These are phyloP conservation scores for Yarrowia alimentaria DNA, from an alignment of 805 yeast species.

Conservation along the genomic window DNA sequence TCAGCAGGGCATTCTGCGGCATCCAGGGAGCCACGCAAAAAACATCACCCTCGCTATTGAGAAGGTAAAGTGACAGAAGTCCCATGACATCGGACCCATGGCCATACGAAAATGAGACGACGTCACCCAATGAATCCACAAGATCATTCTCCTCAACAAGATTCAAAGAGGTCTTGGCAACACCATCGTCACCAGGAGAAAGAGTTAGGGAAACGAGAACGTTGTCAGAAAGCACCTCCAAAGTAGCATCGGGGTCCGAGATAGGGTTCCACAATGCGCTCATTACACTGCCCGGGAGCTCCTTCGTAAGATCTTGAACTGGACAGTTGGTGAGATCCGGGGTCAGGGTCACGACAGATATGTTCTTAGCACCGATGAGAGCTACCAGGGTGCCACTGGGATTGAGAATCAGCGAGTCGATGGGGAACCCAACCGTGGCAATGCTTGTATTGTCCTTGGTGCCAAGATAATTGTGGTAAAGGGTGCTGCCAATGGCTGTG, in stretches of 20 bases:
- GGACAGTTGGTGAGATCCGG: constrained; percentile 26
- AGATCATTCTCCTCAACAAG: constrained; percentile 1
- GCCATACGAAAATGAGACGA: constrained; percentile 50
- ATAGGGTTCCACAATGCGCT: constrained; percentile 49
- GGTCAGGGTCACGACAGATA: constrained; percentile 35
- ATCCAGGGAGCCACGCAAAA: constrained; percentile 63
- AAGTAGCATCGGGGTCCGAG: constrained; percentile 45
- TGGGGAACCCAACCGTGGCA: constrained; percentile 36
- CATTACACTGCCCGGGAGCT: constrained; percentile 37
- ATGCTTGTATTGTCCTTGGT: neutral
- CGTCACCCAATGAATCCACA: constrained; percentile 31
- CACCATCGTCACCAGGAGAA: constrained; percentile 18
- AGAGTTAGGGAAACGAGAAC: constrained; percentile 43
- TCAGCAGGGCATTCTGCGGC: constrained; percentile 48
- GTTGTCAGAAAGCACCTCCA: constrained; percentile 46
- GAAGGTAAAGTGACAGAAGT: constrained; percentile 52
- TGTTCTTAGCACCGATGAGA: constrained; percentile 39
- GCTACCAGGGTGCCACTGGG: constrained; percentile 47
- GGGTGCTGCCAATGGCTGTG: constrained; percentile 1
- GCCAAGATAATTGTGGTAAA: neutral
- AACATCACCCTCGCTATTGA: constrained; percentile 57
- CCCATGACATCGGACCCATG: constrained; percentile 43
- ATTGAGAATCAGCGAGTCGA: constrained; percentile 44
- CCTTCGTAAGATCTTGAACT: constrained; percentile 37
- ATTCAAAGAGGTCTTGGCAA: constrained; percentile 17